These are phyloP conservation scores for Collybia mongolica DNA, from an alignment of 768 basidiomycete genomes.

Conservation along the genomic window DNA sequence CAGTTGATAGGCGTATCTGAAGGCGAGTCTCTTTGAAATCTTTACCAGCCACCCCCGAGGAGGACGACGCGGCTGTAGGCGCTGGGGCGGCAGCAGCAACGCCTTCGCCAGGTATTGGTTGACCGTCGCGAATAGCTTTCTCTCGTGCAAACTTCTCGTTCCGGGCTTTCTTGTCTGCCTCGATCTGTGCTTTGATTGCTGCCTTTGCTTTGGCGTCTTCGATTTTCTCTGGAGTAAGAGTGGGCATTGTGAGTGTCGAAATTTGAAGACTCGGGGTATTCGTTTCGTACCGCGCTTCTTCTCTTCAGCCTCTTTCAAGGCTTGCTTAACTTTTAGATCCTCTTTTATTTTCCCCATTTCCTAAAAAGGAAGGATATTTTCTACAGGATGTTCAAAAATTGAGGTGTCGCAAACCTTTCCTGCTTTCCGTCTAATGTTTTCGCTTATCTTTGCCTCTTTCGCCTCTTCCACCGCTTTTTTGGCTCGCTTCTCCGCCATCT, in stretches of 20 bases:
- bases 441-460: slow-evolving; percentile 71
- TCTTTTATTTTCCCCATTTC: slow-evolving; percentile 75
- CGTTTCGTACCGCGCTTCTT: slow-evolving; percentile 65
- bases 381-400: not conserved
- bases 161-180: slow-evolving; percentile 87
- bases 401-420: slow-evolving; percentile 63
- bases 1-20: slow-evolving; percentile 84
- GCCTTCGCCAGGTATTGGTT: slow-evolving; percentile 32
- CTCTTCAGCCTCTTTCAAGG: slow-evolving; percentile 79
- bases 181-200: slow-evolving; percentile 90
- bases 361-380: slow-evolving; percentile 31
- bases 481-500: slow-evolving; percentile 79
- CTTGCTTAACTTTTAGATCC: slow-evolving; percentile 74
- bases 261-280: not conserved
- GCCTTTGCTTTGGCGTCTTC: slow-evolving; percentile 85
- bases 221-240: slow-evolving; percentile 66
- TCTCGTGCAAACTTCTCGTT: slow-evolving; percentile 88
- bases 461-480: slow-evolving; percentile 71
- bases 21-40: slow-evolving; percentile 88
- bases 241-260: not conserved
- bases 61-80: slow-evolving; percentile 32
- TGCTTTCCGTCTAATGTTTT: slow-evolving; percentile 80
- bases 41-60: slow-evolving; percentile 52
- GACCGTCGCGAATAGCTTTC: slow-evolving; percentile 88
- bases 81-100: slow-evolving; percentile 27